These are phyloP conservation scores for Fusarium foetens DNA, from an alignment of 2,329 filamentous ascomycete genomes.

Conservation along the genomic window DNA sequence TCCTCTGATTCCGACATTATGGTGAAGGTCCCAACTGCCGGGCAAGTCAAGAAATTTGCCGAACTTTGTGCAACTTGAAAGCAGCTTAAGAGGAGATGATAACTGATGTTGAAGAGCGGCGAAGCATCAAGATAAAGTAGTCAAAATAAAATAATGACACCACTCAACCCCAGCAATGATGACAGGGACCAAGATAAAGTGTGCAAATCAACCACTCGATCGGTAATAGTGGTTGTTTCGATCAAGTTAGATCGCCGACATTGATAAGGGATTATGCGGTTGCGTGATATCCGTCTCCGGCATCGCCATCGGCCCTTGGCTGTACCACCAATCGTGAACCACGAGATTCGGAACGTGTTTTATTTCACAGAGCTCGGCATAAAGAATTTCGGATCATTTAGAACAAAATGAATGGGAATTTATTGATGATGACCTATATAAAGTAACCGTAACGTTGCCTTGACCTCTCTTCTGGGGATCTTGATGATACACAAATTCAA, in stretches of 20 bases:
- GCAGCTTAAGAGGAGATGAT: neutral
- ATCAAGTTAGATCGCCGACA: neutral
- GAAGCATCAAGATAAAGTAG: neutral
- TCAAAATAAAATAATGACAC: neutral
- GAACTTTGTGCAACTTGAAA: neutral
- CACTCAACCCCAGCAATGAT: slow-evolving; percentile 8
- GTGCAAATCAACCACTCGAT: neutral
- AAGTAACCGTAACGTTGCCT: neutral
- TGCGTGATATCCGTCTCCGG: neutral
- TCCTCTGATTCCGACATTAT: slow-evolving; percentile 8
- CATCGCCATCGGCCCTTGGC: neutral
- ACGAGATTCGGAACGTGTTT: neutral
- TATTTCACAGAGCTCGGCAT: neutral
- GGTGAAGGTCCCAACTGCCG: neutral
- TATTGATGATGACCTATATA: rapidly evolving
- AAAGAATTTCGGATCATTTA: neutral
- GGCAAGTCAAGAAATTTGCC: neutral
- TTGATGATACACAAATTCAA: neutral
- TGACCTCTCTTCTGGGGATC: neutral
- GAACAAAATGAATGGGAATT: rapidly evolving
- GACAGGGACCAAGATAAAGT: neutral
- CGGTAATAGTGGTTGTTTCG: neutral
- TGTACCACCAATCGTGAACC: neutral
- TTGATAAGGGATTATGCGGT: neutral
- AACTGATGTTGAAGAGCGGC: neutral